Evolutionary conservation across 2,329 filamentous ascomycete genomes (phyloP).

Genomic region (Colletotrichum graminicola): DNA sequence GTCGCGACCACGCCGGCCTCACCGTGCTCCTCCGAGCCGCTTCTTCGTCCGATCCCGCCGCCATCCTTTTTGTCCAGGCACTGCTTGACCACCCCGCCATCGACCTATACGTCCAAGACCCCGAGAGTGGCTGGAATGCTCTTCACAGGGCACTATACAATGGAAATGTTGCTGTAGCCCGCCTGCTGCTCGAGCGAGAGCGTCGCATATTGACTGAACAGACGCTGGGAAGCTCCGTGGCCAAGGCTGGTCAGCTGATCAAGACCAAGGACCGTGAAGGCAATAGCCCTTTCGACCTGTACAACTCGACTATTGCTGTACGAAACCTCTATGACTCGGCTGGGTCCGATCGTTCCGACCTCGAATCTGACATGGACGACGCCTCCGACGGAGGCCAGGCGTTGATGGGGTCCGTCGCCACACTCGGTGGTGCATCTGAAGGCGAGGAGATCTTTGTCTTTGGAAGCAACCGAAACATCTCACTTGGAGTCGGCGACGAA

Average conservation of each 20-base stretch:
- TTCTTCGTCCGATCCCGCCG: conserved; percentile 77
- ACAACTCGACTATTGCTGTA: conserved; percentile 86
- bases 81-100: conserved; percentile 85
- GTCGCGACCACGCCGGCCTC: conserved; percentile 83
- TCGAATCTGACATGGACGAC: conserved; percentile 68
- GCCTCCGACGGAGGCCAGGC: conserved; percentile 47
- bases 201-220: conserved; percentile 72
- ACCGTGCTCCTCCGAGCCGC: conserved; percentile 88
- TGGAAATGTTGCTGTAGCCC: conserved; percentile 88
- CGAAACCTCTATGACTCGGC: conserved; percentile 68
- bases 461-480: conserved; percentile 96
- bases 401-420: conserved; percentile 35
- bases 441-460: conserved; percentile 94
- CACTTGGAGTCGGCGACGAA: conserved; percentile 92
- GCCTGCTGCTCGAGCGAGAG: conserved; percentile 84
- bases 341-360: conserved; percentile 60
- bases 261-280: conserved; percentile 97
- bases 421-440: conserved; percentile 43
- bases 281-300: conserved; percentile 93
- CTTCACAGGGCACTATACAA: conserved; percentile 91
- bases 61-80: conserved; percentile 80
- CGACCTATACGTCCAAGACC: conserved; percentile 89
- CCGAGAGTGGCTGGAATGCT: conserved; percentile 95
- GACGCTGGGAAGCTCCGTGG: conserved; percentile 67
- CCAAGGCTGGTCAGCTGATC: conserved; percentile 80